phyloP scores from a whole-genome alignment of 78 protist genomes.

The Dictyostelium brefeldianum region DNA sequence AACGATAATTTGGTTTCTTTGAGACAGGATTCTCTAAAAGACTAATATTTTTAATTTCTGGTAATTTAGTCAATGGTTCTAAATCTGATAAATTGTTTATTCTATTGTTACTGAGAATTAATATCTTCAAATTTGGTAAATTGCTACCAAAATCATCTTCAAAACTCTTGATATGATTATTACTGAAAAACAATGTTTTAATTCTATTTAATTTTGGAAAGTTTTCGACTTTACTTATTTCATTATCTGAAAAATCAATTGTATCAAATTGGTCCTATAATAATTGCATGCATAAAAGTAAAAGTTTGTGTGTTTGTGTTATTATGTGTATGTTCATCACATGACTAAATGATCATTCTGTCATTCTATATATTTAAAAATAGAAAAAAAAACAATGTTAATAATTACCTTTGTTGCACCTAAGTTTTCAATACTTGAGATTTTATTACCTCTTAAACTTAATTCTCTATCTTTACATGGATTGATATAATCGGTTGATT shows the following conservation, averaged over 20 bases:
- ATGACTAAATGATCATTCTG: background rate
- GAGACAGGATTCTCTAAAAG: conserved; percentile 85
- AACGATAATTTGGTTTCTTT: conserved; percentile 78
- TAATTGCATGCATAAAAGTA: background rate
- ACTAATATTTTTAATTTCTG: conserved; percentile 33
- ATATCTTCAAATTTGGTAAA: conserved; percentile 74
- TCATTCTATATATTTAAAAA: conserved; percentile 9
- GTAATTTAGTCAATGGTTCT: conserved; percentile 62
- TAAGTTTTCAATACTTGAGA: conserved; percentile 92
- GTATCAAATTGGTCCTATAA: conserved; percentile 91
- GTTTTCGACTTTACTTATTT: conserved; percentile 87
- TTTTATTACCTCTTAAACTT: conserved; percentile 90
- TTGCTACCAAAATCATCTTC: conserved; percentile 11
- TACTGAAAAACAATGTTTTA: conserved; percentile 82
- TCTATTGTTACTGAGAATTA: conserved; percentile 86
- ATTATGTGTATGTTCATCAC: too few relatives aligned
- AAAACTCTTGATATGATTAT: conserved; percentile 88
- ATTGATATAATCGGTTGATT: conserved; percentile 83
- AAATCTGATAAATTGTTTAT: conserved; percentile 32
- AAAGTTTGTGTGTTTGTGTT: background rate
- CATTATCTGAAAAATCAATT: conserved; percentile 95
- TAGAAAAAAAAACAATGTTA: conserved; percentile 1
- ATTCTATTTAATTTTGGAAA: conserved; percentile 88
- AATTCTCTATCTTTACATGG: conserved; percentile 91
- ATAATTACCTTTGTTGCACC: conserved; percentile 87